Percentiles rank a stretch among this genome's conserved stretches.
These are phyloP conservation scores for Rhodotorula glutinis DNA, from an alignment of 1,284 basidiomycete species.

Conservation along the genomic window DNA sequence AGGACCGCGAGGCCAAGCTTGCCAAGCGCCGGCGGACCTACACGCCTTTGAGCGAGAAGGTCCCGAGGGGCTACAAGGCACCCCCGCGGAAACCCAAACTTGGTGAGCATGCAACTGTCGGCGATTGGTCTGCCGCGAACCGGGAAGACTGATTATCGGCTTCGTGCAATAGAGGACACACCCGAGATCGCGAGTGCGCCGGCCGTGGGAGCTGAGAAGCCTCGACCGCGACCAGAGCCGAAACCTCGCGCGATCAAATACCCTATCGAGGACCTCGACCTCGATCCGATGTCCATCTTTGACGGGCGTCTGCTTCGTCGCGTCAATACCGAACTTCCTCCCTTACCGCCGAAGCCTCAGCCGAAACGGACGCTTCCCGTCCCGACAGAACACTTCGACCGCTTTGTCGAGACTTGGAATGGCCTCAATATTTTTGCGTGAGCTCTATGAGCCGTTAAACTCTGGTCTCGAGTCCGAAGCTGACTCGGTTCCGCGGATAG, in stretches of 20 bases:
- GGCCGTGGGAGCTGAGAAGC: too few relatives aligned
- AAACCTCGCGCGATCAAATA: slow-evolving; percentile 57
- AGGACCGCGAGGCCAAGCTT: slow-evolving; percentile 67
- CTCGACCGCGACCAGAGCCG: neutral
- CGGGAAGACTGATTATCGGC: neutral
- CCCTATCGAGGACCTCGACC: slow-evolving; percentile 55
- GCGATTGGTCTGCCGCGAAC: neutral
- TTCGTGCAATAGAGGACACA: neutral
- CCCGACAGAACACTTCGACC: slow-evolving; percentile 68
- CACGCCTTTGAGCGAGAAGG: neutral
- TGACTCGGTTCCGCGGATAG: slow-evolving; percentile 50
- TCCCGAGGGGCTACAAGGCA: too few relatives aligned
- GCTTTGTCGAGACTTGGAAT: slow-evolving; percentile 84
- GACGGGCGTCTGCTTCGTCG: slow-evolving; percentile 57
- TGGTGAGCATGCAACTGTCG: slow-evolving; percentile 48
- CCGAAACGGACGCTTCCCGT: slow-evolving; percentile 65
- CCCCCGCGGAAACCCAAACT: slow-evolving; percentile 75
- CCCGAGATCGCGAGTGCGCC: too few relatives aligned
- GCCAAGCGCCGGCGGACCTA: slow-evolving; percentile 50
- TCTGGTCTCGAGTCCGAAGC: neutral
- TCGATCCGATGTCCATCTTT: slow-evolving; percentile 46
- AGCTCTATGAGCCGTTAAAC: slow-evolving; percentile 44
- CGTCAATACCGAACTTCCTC: slow-evolving; percentile 70
- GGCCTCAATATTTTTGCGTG: slow-evolving; percentile 89
- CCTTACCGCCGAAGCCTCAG: slow-evolving; percentile 54